Percentiles rank a stretch among this genome's conserved stretches.
Evolutionary conservation across 1,284 basidiomycete genomes (phyloP).

Genomic region (Xerocomus amazonicus): DNA sequence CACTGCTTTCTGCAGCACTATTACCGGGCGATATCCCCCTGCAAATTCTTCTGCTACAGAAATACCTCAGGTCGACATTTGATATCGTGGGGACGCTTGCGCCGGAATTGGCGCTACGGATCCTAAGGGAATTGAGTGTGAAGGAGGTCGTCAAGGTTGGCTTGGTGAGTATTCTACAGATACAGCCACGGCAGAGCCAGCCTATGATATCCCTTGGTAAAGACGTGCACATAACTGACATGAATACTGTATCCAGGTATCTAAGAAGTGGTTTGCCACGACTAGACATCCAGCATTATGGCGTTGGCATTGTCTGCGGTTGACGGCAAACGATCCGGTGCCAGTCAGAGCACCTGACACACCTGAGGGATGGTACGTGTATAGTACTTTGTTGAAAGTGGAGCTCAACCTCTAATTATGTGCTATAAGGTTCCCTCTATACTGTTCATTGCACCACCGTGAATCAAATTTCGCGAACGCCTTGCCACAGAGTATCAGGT

Average conservation of each 20-base stretch:
- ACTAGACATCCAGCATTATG: conserved; percentile 74
- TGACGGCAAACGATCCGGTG: conserved; percentile 73
- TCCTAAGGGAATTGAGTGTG: conserved; percentile 65
- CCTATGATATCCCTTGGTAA: neutral
- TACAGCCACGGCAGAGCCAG: neutral
- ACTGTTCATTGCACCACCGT: conserved; percentile 78
- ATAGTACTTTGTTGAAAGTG: neutral
- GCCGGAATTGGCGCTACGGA: conserved; percentile 59
- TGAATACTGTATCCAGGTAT: conserved; percentile 48
- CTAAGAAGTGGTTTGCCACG: conserved; percentile 69
- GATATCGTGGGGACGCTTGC: conserved; percentile 77
- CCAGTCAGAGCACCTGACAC: conserved; percentile 57
- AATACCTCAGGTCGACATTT: conserved; percentile 75
- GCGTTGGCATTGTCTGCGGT: conserved; percentile 69
- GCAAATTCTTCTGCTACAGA: conserved; percentile 77
- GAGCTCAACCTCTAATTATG: neutral
- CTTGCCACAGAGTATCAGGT: conserved; percentile 71
- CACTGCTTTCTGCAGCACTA: conserved; percentile 42
- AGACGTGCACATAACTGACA: conserved; percentile 10
- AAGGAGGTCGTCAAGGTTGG: conserved; percentile 62
- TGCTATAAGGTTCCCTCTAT: conserved; percentile 63
- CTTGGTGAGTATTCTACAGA: conserved; percentile 36
- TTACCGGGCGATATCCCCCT: conserved; percentile 74
- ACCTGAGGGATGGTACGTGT: conserved; percentile 67
- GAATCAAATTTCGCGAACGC: conserved; percentile 82